Conservation (phyloP, 2,329 filamentous ascomycete species). For the Pseudopithomyces maydicus region DNA sequence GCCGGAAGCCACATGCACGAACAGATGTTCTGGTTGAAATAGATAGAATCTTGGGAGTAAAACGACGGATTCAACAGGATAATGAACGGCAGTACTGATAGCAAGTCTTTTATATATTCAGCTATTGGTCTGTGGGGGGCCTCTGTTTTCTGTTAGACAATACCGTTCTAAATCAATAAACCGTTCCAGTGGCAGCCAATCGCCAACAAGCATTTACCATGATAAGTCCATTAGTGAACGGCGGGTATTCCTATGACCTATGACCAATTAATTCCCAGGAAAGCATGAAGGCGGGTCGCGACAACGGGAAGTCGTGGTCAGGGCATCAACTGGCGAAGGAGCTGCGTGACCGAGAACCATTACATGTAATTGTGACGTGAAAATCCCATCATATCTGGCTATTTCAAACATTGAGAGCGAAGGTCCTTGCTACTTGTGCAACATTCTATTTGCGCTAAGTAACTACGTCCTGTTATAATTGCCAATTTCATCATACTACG, state of each 20-base stretch:
- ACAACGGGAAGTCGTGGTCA: slow-evolving; percentile 4
- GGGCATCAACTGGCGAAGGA: slow-evolving; percentile 29
- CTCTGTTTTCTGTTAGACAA: slow-evolving; percentile 15
- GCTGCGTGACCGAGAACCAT: slow-evolving; percentile 16
- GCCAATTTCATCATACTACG: too few species aligned
- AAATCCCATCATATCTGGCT: slow-evolving; percentile 7
- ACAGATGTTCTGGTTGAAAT: background rate
- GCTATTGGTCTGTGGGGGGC: background rate
- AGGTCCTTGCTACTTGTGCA: slow-evolving; percentile 16
- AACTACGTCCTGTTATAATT: slow-evolving; percentile 4
- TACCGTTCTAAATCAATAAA: slow-evolving; percentile 18
- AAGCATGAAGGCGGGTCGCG: slow-evolving; percentile 16
- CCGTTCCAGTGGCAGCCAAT: slow-evolving; percentile 13
- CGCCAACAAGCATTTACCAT: slow-evolving; percentile 28
- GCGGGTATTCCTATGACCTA: slow-evolving; percentile 14
- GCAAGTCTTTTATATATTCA: background rate
- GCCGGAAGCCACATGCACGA: background rate
- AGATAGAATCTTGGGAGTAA: background rate
- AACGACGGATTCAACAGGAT: background rate
- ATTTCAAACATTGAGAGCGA: slow-evolving; percentile 7
- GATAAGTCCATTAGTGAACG: slow-evolving; percentile 28
- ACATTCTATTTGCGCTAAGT: slow-evolving; percentile 1
- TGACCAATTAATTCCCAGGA: slow-evolving; percentile 27
- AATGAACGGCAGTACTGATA: background rate
- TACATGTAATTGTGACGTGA: slow-evolving; percentile 18